A percentile compares a stretch with the other conserved stretches of the same genome.
Evolutionary conservation across 805 yeast genomes (phyloP).

Genomic region (Metschnikowia similis): DNA sequence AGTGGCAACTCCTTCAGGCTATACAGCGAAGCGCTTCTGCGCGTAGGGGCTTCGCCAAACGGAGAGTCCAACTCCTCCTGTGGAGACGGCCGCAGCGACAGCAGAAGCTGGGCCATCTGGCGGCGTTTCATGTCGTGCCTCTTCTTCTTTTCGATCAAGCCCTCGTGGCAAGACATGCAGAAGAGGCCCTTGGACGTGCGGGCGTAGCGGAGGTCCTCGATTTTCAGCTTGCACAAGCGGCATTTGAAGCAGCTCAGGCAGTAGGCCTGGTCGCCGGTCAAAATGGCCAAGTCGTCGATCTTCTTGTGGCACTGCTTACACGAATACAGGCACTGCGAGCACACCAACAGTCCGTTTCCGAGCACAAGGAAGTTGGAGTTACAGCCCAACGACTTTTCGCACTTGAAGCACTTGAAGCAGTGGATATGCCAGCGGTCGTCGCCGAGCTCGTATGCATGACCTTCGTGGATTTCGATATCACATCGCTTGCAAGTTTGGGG

Average conservation of each 20-base stretch:
- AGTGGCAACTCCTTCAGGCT: constrained; percentile 12
- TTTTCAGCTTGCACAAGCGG: constrained; percentile 77
- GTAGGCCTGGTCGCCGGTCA: constrained; percentile 93
- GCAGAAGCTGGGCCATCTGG: constrained; percentile 26
- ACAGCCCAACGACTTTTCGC: constrained; percentile 73
- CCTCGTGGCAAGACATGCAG: constrained; percentile 90
- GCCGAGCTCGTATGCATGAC: constrained; percentile 93
- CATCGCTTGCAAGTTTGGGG: constrained; percentile 39
- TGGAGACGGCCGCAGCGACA: constrained; percentile 18
- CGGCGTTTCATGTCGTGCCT: constrained; percentile 50
- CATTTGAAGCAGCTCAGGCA: constrained; percentile 89
- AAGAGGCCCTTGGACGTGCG: constrained; percentile 89
- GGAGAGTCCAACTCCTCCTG: constrained; percentile 6
- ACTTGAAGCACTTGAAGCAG: constrained; percentile 87
- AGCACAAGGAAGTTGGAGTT: constrained; percentile 85
- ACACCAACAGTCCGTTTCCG: constrained; percentile 88
- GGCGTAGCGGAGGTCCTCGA: constrained; percentile 87
- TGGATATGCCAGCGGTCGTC: constrained; percentile 94
- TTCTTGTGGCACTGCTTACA: constrained; percentile 82
- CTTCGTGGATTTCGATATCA: constrained; percentile 60
- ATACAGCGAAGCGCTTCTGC: constrained; percentile 9
- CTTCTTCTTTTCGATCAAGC: constrained; percentile 69
- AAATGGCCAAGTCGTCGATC: constrained; percentile 88
- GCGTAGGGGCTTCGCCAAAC: constrained; percentile 44
- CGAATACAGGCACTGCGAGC: constrained; percentile 87